Percentiles rank a stretch among this genome's conserved stretches.
These are phyloP conservation scores for Gracilaria vermiculophylla DNA, from an alignment of 23 red algal species.

Conservation along the genomic window DNA sequence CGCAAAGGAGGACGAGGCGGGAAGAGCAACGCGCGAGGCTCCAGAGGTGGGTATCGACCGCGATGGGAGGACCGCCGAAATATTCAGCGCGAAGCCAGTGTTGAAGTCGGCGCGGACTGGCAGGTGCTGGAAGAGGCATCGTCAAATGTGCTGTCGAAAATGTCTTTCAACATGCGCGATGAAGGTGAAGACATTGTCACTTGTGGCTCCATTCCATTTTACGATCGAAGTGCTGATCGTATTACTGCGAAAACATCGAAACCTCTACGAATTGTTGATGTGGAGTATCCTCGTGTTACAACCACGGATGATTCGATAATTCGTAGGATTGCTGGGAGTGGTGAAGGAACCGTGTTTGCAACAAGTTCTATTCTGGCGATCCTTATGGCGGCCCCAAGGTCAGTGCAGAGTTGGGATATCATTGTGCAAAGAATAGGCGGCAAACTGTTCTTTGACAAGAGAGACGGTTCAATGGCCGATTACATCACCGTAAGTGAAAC, in stretches of 20 bases:
- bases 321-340: constrained; percentile 61
- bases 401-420: constrained; percentile 89
- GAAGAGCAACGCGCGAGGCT: background rate
- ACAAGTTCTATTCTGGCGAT: constrained; percentile 84
- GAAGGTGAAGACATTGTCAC: constrained; percentile 67
- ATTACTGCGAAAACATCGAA: constrained; percentile 69
- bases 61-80: constrained; percentile 87
- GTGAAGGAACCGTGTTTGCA: constrained; percentile 78
- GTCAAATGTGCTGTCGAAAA: constrained; percentile 70
- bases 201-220: constrained; percentile 75
- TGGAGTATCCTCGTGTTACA: constrained; percentile 72
- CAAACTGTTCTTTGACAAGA: constrained; percentile 92
- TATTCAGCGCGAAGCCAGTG: constrained; percentile 62
- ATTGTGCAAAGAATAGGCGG: constrained; percentile 91
- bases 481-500: constrained; percentile 91
- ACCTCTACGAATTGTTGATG: constrained; percentile 49
- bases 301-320: constrained; percentile 93
- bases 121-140: constrained; percentile 76
- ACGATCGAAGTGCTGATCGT: constrained; percentile 85
- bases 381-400: constrained; percentile 81
- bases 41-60: constrained; percentile 36
- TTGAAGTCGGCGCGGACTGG: constrained; percentile 85
- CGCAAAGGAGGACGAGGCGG: constrained; percentile 21
- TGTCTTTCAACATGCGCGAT: constrained; percentile 25
- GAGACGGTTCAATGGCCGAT: constrained; percentile 86